A percentile compares a stretch with the other conserved stretches of the same genome.
phyloP scores from a whole-genome alignment of 2,329 filamentous ascomycete species.

The Claviceps sp. region DNA sequence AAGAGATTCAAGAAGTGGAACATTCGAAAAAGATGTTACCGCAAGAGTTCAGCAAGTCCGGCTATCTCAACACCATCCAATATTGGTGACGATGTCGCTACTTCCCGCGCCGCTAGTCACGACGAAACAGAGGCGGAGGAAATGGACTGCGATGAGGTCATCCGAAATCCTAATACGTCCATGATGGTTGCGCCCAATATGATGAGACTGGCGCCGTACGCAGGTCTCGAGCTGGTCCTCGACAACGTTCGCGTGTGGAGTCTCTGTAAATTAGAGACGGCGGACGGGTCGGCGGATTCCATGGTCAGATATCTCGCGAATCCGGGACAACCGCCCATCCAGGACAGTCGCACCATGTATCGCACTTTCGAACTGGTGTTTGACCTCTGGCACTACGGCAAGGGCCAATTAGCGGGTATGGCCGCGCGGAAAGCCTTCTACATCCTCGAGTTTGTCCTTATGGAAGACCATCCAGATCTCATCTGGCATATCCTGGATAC shows the following conservation, averaged over 20 bases:
- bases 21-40: conserved; percentile 22
- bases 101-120: neutral
- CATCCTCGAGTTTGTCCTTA: conserved; percentile 23
- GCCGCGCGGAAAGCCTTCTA: conserved; percentile 23
- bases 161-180: neutral
- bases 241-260: conserved; percentile 22
- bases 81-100: neutral
- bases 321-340: conserved; percentile 22
- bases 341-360: conserved; percentile 27
- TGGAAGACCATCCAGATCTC: conserved; percentile 23
- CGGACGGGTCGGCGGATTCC: conserved; percentile 16
- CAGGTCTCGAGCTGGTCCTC: conserved; percentile 20
- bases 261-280: conserved; percentile 20
- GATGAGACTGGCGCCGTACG: conserved; percentile 14
- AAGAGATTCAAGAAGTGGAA: conserved; percentile 26
- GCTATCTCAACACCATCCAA: conserved; percentile 3
- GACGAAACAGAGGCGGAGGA: conserved; percentile 3
- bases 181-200: conserved; percentile 11
- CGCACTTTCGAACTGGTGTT: conserved; percentile 25
- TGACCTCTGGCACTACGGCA: conserved; percentile 23
- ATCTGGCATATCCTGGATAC: conserved; percentile 25
- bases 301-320: conserved; percentile 23
- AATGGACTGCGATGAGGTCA: neutral
- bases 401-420: conserved; percentile 22
- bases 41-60: conserved; percentile 10